A percentile compares a stretch with the other conserved stretches of the same genome.
Evolutionary conservation across 2,329 filamentous ascomycete species (phyloP).

Genomic region (Lecanicillium sp.): DNA sequence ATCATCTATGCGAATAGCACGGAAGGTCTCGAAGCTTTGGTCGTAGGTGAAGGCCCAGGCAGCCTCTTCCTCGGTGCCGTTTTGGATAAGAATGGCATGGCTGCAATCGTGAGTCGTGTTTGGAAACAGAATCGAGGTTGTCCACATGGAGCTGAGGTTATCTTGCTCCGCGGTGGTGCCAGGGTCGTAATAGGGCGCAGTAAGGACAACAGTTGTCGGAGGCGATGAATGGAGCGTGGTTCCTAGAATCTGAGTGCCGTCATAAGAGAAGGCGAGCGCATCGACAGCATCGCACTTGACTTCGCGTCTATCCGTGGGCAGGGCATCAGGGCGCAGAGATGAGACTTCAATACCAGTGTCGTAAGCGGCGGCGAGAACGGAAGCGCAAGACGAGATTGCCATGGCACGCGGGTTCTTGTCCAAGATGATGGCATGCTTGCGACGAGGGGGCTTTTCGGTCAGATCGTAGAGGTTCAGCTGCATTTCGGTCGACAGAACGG

Average conservation of each 20-base stretch:
- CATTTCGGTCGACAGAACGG: slow-evolving; percentile 73
- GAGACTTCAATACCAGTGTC: slow-evolving; percentile 85
- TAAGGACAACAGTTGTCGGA: slow-evolving; percentile 67
- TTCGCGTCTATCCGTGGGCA: slow-evolving; percentile 61
- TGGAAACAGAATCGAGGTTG: slow-evolving; percentile 76
- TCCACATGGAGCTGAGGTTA: slow-evolving; percentile 70
- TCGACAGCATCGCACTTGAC: slow-evolving; percentile 76
- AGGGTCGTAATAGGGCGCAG: slow-evolving; percentile 71
- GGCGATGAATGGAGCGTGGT: slow-evolving; percentile 59
- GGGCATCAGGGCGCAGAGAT: slow-evolving; percentile 57
- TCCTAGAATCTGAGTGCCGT: slow-evolving; percentile 71
- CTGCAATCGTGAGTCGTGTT: slow-evolving; percentile 74
- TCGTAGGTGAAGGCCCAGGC: slow-evolving; percentile 76
- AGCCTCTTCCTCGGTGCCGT: slow-evolving; percentile 55
- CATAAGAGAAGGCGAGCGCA: slow-evolving; percentile 64
- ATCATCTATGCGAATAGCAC: slow-evolving; percentile 68
- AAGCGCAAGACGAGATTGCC: slow-evolving; percentile 71
- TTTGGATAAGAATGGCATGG: slow-evolving; percentile 63
- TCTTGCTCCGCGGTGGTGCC: slow-evolving; percentile 59
- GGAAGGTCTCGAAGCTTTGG: slow-evolving; percentile 67
- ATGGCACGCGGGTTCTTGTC: slow-evolving; percentile 74
- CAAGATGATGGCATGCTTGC: slow-evolving; percentile 67
- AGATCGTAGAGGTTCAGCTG: slow-evolving; percentile 83
- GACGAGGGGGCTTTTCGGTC: slow-evolving; percentile 52
- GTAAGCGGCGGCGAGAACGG: slow-evolving; percentile 77